Conservation (phyloP, 2,329 filamentous ascomycete species). For the Cladosporium sp. region DNA sequence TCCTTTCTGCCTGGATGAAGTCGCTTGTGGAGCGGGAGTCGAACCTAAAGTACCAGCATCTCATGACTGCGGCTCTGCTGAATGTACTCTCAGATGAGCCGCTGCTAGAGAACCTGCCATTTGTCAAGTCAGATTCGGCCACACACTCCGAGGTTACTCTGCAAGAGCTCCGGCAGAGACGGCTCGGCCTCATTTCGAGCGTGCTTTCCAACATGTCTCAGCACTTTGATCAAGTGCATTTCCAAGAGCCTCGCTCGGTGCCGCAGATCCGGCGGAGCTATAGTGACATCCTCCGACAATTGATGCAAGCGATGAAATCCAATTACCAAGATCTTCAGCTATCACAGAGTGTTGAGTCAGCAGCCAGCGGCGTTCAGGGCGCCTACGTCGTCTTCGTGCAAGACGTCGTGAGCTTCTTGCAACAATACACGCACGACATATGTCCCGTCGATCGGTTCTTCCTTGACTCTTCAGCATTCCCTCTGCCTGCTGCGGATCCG, state of each 20-base stretch:
- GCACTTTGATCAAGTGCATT: conserved; percentile 33
- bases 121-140: conserved; percentile 36
- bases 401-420: conserved; percentile 51
- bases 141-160: conserved; percentile 43
- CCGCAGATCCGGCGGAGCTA: conserved; percentile 42
- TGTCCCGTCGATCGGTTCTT: conserved; percentile 53
- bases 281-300: conserved; percentile 44
- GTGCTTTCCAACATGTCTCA: conserved; percentile 56
- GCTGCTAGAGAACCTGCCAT: conserved; percentile 53
- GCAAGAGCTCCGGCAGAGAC: conserved; percentile 48
- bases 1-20: conserved; percentile 49
- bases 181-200: conserved; percentile 50
- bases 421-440: conserved; percentile 55
- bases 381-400: conserved; percentile 59
- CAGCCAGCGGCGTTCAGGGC: conserved; percentile 34
- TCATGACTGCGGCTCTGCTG: conserved; percentile 48
- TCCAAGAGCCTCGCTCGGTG: conserved; percentile 27
- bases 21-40: conserved; percentile 55
- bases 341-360: conserved; percentile 12
- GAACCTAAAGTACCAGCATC: conserved; percentile 55
- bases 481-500: conserved; percentile 53
- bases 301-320: conserved; percentile 56
- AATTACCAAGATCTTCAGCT: conserved; percentile 52
- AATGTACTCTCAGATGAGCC: conserved; percentile 41
- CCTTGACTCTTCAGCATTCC: conserved; percentile 54